phyloP scores from a whole-genome alignment of 495 filamentous ascomycete species.

The Recurvomyces mirabilis region DNA sequence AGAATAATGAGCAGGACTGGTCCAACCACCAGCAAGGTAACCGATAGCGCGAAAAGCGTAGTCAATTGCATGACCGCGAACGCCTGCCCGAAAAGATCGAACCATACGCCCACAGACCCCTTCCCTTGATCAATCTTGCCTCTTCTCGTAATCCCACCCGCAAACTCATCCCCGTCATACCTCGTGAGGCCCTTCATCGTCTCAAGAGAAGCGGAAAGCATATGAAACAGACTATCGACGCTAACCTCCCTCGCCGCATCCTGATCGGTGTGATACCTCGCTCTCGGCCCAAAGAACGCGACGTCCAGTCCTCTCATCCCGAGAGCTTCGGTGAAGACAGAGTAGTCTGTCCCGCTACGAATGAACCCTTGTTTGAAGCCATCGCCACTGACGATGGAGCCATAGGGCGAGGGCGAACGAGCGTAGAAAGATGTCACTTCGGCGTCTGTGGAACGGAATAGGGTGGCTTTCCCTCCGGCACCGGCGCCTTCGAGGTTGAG shows the following conservation, averaged over 20 bases:
- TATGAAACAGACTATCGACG: constrained; percentile 73
- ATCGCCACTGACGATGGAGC: constrained; percentile 67
- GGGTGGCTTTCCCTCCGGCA: constrained; percentile 74
- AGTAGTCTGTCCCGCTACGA: constrained; percentile 80
- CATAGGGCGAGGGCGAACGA: constrained; percentile 63
- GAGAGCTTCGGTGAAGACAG: constrained; percentile 62
- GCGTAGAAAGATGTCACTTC: constrained; percentile 76
- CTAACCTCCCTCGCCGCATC: constrained; percentile 65
- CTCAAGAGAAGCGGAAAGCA: constrained; percentile 70
- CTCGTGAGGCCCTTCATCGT: constrained; percentile 60
- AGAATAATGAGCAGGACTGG: constrained; percentile 60
- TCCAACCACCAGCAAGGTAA: constrained; percentile 66
- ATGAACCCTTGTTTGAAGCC: constrained; percentile 71
- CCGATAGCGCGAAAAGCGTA: constrained; percentile 76
- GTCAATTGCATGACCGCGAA: constrained; percentile 71
- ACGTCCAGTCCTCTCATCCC: constrained; percentile 85
- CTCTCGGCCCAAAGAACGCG: constrained; percentile 76
- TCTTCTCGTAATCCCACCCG: constrained; percentile 44
- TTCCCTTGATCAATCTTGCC: constrained; percentile 54
- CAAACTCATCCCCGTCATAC: constrained; percentile 59
- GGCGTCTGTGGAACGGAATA: constrained; percentile 78
- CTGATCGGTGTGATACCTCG: constrained; percentile 82
- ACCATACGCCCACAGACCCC: constrained; percentile 75
- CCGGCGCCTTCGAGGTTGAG: constrained; percentile 92
- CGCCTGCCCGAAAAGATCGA: constrained; percentile 74